Base-by-base conservation (phyloP, 495 filamentous ascomycete genomes). In the Aspergillus affinis region DNA sequence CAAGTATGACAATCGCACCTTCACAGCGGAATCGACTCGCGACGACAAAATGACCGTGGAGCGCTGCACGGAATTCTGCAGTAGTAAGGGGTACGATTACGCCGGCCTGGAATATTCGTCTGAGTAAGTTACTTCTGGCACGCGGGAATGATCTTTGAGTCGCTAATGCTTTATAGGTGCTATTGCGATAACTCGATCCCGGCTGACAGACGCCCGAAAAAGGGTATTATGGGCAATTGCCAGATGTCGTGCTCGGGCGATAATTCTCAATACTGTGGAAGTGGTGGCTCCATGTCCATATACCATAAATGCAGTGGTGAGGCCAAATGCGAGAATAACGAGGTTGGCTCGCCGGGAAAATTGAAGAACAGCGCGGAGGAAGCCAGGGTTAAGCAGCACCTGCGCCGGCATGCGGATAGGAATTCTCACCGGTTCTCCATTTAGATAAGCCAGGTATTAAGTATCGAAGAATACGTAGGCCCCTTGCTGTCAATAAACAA, bases 151-250 rank as follows among this genome's bases (percentile, higher is more conserved):
- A 26, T 4, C 23, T 26, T 26, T 2, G 4, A 26, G 23, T 2
- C 23, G 23, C 23, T 26, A 26, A 26, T 26, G 23, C 23, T 26
- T 26, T 26, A 2, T 26, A 26, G 23, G 29, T 54, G 48, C 9
- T 50, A 18, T 20, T 50, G 48, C 6, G 48, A 20, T 21, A 50
- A 50, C 2, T 10, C n/a, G n/a, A 20, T 50, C 15, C n/a, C 13
- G 10, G 48, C 18, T 0, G 57, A 53, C 6, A 4, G 41, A 10
- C 29, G 20, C n/a, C 58, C 58, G 6, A 20, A 41, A 3, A 47
- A 48, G 0, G 20, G 17, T 6, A 51, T 51, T 18, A 60, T 60
- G 58, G 58, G 58, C 3, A 49, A 50, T 29, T 60, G 58, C 30
- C 45, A 49, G 21, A 15, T 48, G 23, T 36, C 50, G 4, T 60